Conservation (phyloP, 2,329 filamentous ascomycete genomes). For the Exserohilum rostratum region DNA sequence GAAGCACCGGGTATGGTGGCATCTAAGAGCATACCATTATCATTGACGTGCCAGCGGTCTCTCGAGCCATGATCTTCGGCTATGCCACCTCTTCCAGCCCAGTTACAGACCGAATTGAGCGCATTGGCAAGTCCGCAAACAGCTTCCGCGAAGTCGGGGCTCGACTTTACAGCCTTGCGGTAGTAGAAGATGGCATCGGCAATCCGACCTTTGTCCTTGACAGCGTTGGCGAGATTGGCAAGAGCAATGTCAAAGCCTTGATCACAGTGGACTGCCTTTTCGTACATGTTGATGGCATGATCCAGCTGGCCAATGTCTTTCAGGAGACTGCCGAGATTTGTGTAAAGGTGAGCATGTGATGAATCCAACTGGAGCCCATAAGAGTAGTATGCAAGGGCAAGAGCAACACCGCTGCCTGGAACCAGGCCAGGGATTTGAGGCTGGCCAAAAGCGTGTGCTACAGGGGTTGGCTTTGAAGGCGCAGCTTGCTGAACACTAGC, state of each 20-base stretch:
- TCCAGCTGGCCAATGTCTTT: constrained; percentile 96
- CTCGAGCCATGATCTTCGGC: constrained; percentile 72
- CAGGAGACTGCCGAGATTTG: constrained; percentile 90
- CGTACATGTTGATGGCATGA: constrained; percentile 94
- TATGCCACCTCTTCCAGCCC: constrained; percentile 87
- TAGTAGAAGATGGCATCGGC: constrained; percentile 93
- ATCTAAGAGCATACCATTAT: constrained; percentile 80
- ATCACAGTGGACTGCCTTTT: constrained; percentile 90
- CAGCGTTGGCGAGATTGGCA: constrained; percentile 94
- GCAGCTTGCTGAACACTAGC: constrained; percentile 83
- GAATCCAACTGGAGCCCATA: constrained; percentile 87
- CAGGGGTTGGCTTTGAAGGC: constrained; percentile 51
- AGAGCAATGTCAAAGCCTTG: constrained; percentile 95
- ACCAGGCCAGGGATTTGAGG: constrained; percentile 74
- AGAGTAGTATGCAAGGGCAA: constrained; percentile 93
- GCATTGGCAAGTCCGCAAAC: constrained; percentile 95
- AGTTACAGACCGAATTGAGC: constrained; percentile 94
- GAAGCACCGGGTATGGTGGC: constrained; percentile 64
- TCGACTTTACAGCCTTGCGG: constrained; percentile 85
- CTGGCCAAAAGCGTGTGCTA: constrained; percentile 45
- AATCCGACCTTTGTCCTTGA: constrained; percentile 93
- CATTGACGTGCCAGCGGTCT: constrained; percentile 93
- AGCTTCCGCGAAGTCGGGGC: constrained; percentile 94
- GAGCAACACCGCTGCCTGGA: constrained; percentile 82
- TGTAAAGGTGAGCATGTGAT: constrained; percentile 93